Percentiles rank a stretch among this genome's conserved stretches.
Conservation (phyloP, 73 alveolate species). For the Tetrahymena elliotti region DNA sequence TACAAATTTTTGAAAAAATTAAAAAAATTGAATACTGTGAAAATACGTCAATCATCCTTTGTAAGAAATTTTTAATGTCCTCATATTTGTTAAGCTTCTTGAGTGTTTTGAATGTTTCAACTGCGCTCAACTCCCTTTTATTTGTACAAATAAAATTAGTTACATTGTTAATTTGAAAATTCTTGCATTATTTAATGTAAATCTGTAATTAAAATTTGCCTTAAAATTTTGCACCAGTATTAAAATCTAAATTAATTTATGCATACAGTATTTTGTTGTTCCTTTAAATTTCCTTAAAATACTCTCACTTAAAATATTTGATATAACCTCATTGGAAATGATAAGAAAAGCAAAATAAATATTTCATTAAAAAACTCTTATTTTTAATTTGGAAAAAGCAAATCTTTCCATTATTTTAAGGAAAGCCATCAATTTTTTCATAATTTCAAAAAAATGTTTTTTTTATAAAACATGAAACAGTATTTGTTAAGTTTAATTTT, state of each 20-base stretch:
- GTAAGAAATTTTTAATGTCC: slow-evolving; percentile 15
- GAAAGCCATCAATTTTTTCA: too few species aligned
- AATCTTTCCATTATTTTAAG: too few species aligned
- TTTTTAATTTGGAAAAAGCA: too few species aligned
- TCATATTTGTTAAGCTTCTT: slow-evolving; percentile 31
- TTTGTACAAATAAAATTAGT: too few species aligned
- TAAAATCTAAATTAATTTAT: not conserved
- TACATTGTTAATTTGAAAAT: not conserved
- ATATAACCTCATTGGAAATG: too few species aligned
- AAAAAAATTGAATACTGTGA: not conserved
- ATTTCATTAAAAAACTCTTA: too few species aligned
- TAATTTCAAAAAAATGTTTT: too few species aligned
- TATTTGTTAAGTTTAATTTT: too few species aligned
- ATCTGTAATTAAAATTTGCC: not conserved
- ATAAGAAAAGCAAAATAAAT: too few species aligned
- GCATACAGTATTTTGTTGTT: not conserved
- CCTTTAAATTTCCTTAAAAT: not conserved
- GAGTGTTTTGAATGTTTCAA: slow-evolving; percentile 21
- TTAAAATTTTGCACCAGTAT: too few species aligned
- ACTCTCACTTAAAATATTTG: not conserved
- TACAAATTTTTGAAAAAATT: not conserved
- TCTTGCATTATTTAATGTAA: not conserved
- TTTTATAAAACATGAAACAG: too few species aligned
- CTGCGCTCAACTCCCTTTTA: slow-evolving; percentile 15
- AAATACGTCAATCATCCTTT: slow-evolving; percentile 27